Evolutionary conservation across 2,329 filamentous ascomycete genomes (phyloP), one percentile per base, ranked within the genome.

Genomic region (Alternaria conjuncta): DNA sequence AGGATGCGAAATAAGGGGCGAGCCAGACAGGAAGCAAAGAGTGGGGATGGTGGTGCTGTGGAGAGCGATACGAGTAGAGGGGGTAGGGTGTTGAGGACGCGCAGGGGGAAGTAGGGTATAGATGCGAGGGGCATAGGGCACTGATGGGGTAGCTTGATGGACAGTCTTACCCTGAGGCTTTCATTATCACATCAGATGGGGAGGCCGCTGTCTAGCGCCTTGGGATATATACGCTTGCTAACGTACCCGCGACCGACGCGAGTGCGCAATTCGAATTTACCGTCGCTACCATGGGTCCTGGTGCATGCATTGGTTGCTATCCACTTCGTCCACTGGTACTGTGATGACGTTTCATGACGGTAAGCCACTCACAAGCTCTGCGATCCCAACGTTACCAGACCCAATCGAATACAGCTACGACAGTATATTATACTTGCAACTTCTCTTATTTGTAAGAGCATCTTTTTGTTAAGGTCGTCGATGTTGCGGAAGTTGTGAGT

Each of bases 81-180:
- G 3, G 21, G 20, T 0, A 36, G 28, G 9, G 49, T 53, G 20
- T 36, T 53, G n/a, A 36, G 49, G 7, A 53, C 30, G 2, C 49
- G 49, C 1, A 53, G 28, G 28, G 49, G 28, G 13, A 53, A 36
- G 49, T 53, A 53, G 49, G 8, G 21, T 6, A 4, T 21, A 12
- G 0, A 6, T 36, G 30, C 4, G 30, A 15, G 30, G 30, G 0
- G 0, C 7, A 36, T 1, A 36, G 0, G 30, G n/a, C n/a, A n/a
- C n/a, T n/a, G n/a, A n/a, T n/a, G n/a, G n/a, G n/a, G n/a, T n/a
- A n/a, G n/a, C n/a, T n/a, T n/a, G n/a, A n/a, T n/a, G n/a, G n/a
- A n/a, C n/a, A n/a, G n/a, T n/a, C n/a, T n/a, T n/a, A n/a, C n/a
- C n/a, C n/a, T n/a, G n/a, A n/a, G n/a, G n/a, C n/a, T n/a, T n/a